A percentile compares a stretch with the other conserved stretches of the same genome.
Conservation (phyloP, 768 basidiomycete species). For the Tylopilus balloui region DNA sequence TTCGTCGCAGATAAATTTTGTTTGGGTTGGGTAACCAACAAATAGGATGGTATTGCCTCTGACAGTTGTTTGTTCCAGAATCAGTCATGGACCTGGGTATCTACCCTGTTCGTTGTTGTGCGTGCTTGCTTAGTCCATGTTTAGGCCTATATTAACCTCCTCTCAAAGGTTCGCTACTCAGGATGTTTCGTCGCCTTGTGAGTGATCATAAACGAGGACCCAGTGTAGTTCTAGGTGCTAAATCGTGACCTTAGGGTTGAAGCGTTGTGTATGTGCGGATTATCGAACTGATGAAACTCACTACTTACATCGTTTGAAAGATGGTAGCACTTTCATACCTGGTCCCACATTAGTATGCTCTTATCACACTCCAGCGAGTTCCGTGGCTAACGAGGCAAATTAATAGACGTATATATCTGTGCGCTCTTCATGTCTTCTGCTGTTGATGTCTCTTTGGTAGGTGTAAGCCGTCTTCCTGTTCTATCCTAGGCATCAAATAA, state of each 20-base stretch:
- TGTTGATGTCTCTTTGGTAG: neutral
- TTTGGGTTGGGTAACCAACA: slow-evolving; percentile 16
- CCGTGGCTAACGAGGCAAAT: neutral
- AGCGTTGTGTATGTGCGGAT: slow-evolving; percentile 6
- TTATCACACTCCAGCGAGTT: neutral
- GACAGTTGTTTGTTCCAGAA: neutral
- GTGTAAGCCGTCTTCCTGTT: neutral
- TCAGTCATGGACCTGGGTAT: slow-evolving; percentile 12
- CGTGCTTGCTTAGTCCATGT: neutral
- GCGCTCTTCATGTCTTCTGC: neutral
- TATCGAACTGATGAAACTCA: neutral
- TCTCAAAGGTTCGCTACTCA: slow-evolving; percentile 18
- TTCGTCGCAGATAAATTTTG: slow-evolving; percentile 5
- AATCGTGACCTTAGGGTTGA: neutral
- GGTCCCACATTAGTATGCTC: slow-evolving; percentile 8
- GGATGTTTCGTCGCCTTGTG: slow-evolving; percentile 11
- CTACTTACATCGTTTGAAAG: slow-evolving; percentile 10
- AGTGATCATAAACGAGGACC: neutral
- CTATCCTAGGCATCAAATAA: neutral
- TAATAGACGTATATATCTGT: neutral
- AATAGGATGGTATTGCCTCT: neutral
- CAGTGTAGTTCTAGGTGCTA: neutral
- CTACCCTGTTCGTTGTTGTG: slow-evolving; percentile 14
- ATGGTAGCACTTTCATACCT: slow-evolving; percentile 15
- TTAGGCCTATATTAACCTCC: neutral